Evolutionary conservation across 164 flowering plant genomes (phyloP).

Genomic region (Brasenia schreberi): DNA sequence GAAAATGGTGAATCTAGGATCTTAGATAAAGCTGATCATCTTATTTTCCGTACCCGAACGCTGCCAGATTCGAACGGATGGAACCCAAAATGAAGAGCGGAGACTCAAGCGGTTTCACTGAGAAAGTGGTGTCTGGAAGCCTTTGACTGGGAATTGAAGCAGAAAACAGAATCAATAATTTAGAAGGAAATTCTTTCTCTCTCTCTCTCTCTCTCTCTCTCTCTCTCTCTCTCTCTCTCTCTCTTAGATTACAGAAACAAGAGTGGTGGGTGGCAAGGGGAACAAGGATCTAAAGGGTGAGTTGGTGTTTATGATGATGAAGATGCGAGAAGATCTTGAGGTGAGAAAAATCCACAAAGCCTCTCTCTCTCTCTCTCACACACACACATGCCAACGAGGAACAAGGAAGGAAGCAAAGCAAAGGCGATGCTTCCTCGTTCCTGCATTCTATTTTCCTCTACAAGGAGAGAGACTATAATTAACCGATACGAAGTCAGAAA

Average conservation of each 20-base stretch:
- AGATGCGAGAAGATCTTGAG: background rate
- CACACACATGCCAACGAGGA: background rate
- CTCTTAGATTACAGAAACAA: too few species aligned
- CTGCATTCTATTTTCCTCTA: background rate
- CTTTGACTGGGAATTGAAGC: background rate
- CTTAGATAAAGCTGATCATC: background rate
- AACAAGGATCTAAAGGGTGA: background rate
- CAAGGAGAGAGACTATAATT: background rate
- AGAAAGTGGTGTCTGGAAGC: background rate
- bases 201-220: too few species aligned
- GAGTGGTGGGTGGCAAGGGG: background rate
- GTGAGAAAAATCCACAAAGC: background rate
- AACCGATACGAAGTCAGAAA: background rate
- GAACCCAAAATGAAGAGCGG: background rate
- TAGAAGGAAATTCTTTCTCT: too few species aligned
- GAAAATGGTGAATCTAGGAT: conserved; percentile 1
- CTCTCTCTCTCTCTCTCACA: too few species aligned
- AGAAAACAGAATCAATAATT: too few species aligned
- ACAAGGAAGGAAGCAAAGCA: background rate
- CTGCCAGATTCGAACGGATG: background rate
- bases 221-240: too few species aligned
- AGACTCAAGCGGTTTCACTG: background rate
- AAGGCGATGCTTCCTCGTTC: background rate
- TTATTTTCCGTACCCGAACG: background rate
- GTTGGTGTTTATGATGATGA: background rate